These are phyloP conservation scores for Peronospora destructor DNA, from an alignment of 352 stramenopile genomes.

Conservation along the genomic window DNA sequence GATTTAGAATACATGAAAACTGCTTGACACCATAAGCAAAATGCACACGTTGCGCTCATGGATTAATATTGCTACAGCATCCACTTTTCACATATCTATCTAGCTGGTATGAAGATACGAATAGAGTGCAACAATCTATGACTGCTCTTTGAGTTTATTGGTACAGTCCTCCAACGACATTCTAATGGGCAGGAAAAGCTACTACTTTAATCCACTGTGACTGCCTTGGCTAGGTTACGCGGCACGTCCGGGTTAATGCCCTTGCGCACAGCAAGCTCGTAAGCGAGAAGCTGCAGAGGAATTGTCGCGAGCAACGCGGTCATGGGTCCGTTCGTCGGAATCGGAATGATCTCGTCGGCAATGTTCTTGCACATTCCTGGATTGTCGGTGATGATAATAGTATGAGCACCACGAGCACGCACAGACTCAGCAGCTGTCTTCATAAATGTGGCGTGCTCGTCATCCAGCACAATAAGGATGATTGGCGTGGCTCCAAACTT, in stretches of 20 bases:
- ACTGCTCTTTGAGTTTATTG: not conserved
- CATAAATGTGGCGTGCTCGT: conserved; percentile 95
- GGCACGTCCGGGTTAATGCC: conserved; percentile 98
- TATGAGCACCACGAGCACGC: conserved; percentile 91
- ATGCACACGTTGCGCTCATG: too few species aligned
- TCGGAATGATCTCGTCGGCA: conserved; percentile 90
- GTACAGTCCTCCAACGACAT: not conserved
- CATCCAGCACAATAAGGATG: conserved; percentile 95
- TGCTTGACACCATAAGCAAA: too few species aligned
- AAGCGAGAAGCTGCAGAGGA: conserved; percentile 97
- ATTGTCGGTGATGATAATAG: conserved; percentile 98
- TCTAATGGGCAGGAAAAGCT: not conserved
- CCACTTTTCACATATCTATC: too few species aligned
- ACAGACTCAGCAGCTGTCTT: conserved; percentile 94
- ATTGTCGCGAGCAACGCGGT: conserved; percentile 93
- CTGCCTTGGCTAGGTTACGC: conserved; percentile 97
- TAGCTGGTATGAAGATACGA: not conserved
- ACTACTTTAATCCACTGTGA: conserved; percentile 94
- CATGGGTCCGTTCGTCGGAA: conserved; percentile 95
- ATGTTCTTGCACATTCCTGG: conserved; percentile 89
- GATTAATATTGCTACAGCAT: too few species aligned
- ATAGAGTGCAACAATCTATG: not conserved
- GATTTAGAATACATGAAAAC: too few species aligned
- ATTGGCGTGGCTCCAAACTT: conserved; percentile 95
- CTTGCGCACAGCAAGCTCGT: conserved; percentile 94